Evolutionary conservation across 1,284 basidiomycete species (phyloP), one percentile per base, ranked within the genome.

Genomic region (Melampsora larici-populina): DNA sequence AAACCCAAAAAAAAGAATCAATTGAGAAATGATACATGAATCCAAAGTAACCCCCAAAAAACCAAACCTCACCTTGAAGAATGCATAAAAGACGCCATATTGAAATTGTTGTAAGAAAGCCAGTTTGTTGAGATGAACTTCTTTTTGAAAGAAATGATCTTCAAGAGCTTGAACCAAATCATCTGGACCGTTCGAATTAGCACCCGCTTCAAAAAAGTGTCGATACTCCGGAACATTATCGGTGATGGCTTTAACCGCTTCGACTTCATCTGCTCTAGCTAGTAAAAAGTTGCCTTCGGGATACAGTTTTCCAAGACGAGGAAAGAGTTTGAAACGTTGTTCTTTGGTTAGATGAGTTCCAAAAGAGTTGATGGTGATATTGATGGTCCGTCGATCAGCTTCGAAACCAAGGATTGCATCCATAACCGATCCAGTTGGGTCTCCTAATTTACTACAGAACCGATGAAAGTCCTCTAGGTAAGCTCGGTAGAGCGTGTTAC

Each of bases 311-410:
- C 97, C 97, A 78, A 99, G 92, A 26, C 90, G 88, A 7, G 97
- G 97, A 88, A 97, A 99, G 62, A 99, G 89, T 80, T 91, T 90
- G n/a, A 94, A 94, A 48, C 97, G 91, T 82, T 94, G 91, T 83
- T 99, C 96, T 84, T 99, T 99, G 62, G 91, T 88, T 78, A 99
- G 88, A 82, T 93, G 92, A 13, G 97, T 98, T 80, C 92, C 92
- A 84, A 99, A 97, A 31, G 96, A 98, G 87, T 99, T 99, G 87
- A 99, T 93, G 48, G 97, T 97, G 85, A 99, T 98, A 86, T 99
- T 99, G 85, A 99, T 91, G 2, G 94, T 92, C 70, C 97, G 90
- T 51, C 96, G 89, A 85, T 99, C 96, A 40, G 97, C 97, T 86
- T 99, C 97, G 83, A 99, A 99, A 8, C 91, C 87, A 73, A 99